Evolutionary conservation across 1,284 basidiomycete genomes (phyloP).

Genomic region (Schizopora paradoxa): DNA sequence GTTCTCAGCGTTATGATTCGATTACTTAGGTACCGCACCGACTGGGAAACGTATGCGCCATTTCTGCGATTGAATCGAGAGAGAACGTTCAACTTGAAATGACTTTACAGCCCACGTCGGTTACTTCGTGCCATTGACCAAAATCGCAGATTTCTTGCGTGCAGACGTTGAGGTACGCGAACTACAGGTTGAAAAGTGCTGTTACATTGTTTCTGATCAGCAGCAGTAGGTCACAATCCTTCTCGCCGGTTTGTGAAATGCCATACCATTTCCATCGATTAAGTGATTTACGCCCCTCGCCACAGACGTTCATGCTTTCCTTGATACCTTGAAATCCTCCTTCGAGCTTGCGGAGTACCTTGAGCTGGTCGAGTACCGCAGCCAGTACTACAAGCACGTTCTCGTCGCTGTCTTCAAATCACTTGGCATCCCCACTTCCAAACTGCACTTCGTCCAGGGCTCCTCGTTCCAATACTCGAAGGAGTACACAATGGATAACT

Average conservation of each 20-base stretch:
- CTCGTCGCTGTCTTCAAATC: slow-evolving; percentile 82
- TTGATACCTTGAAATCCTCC: slow-evolving; percentile 97
- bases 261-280: slow-evolving; percentile 1
- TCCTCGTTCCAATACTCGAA: slow-evolving; percentile 88
- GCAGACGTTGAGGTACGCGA: slow-evolving; percentile 75
- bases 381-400: slow-evolving; percentile 86
- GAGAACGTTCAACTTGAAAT: neutral
- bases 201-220: slow-evolving; percentile 7
- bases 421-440: slow-evolving; percentile 86
- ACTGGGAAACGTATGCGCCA: slow-evolving; percentile 83
- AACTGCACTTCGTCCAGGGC: slow-evolving; percentile 83
- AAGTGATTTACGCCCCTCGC: slow-evolving; percentile 1
- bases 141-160: slow-evolving; percentile 94
- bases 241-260: slow-evolving; percentile 65
- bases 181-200: neutral
- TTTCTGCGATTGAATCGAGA: neutral
- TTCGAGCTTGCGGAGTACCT: slow-evolving; percentile 88
- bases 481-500: slow-evolving; percentile 95
- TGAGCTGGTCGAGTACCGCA: slow-evolving; percentile 87
- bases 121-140: slow-evolving; percentile 93
- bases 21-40: slow-evolving; percentile 75
- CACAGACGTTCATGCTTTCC: slow-evolving; percentile 92
- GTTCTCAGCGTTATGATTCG: slow-evolving; percentile 9
- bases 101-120: slow-evolving; percentile 79
- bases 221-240: slow-evolving; percentile 72